Evolutionary conservation across 257 asterid genomes (phyloP), one percentile per base, ranked within the genome.

Genomic region (Agastache rugosa): DNA sequence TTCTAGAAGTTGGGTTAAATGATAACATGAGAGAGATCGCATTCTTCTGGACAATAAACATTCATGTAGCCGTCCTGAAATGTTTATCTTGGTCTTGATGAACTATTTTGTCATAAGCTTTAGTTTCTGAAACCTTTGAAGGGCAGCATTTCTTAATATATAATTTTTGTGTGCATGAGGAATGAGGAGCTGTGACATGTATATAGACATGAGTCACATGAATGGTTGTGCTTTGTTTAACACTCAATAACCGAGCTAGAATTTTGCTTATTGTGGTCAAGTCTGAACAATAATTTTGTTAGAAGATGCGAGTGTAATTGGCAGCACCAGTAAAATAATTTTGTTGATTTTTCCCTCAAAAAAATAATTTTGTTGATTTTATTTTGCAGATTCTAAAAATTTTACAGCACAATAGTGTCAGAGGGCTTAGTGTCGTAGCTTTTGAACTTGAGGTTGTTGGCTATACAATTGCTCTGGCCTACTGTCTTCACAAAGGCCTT

Each of bases 401-500:
- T 34, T 66, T 94, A 80, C 82, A 89, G 63, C 76, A 90, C 81
- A 79, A 78, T 47, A 94, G 99, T 75, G 81, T 94, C 22, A 87
- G 99, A 80, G 99, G 99, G 63, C 91, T 94, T 63, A 94, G 99
- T 76, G 81, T 90, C n/a, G 75, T 86, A 34, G 83, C 99, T 74
- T 94, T 94, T 68, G 99, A 94, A 82, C 97, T 94, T 66, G 99
- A 94, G 82, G 88, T 87, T 48, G 87, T 90, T 45, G 99, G 99
- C 71, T 94, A 92, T 79, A 94, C 98, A 69, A 94, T 92, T 87
- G 97, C 99, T 67, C 84, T 94, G 85, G 97, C 99, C 9, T 94
- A 92, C 78, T 94, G 98, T 83, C 97, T 94, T 74, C 98, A 94
- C 86, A 90, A 92, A 84, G 97, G 92, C 75, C 97, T 94, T 71